phyloP scores from a whole-genome alignment of 2,329 filamentous ascomycete genomes.

The Colletotrichum musicola region DNA sequence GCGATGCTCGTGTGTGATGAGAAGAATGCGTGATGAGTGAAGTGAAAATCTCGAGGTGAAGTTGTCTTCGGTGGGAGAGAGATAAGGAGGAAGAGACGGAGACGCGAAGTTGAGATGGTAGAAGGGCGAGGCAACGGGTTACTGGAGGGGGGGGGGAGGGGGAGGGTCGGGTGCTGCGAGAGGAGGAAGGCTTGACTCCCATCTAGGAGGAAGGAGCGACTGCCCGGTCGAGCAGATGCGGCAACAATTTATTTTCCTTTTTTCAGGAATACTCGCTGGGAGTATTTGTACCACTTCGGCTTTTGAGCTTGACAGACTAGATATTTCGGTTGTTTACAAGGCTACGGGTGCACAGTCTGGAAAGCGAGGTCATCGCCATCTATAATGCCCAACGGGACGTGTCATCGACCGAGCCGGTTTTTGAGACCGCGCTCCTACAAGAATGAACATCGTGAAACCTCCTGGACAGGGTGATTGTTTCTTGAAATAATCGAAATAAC shows the following conservation, averaged over 20 bases:
- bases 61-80: not conserved
- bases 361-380: no score
- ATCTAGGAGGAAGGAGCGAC: not conserved
- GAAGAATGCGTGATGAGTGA: not conserved
- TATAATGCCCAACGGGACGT: no score
- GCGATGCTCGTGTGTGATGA: not conserved
- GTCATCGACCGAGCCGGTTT: no score
- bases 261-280: no score
- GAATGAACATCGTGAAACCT: no score
- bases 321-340: no score
- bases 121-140: not conserved
- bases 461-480: no score
- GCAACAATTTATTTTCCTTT: not conserved
- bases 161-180: not conserved
- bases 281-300: no score
- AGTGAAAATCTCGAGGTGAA: not conserved
- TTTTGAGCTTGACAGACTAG: no score
- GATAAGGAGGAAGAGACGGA: not conserved
- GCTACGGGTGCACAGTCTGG: no score
- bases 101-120: not conserved
- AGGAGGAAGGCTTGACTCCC: not conserved
- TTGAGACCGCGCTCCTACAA: no score
- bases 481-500: no score
- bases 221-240: not conserved
- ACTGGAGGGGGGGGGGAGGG: not conserved